Percentiles rank a stretch among this genome's conserved stretches.
Evolutionary conservation across 176 grass and related monocot species (phyloP).

Genomic region (Oryza australiensis): DNA sequence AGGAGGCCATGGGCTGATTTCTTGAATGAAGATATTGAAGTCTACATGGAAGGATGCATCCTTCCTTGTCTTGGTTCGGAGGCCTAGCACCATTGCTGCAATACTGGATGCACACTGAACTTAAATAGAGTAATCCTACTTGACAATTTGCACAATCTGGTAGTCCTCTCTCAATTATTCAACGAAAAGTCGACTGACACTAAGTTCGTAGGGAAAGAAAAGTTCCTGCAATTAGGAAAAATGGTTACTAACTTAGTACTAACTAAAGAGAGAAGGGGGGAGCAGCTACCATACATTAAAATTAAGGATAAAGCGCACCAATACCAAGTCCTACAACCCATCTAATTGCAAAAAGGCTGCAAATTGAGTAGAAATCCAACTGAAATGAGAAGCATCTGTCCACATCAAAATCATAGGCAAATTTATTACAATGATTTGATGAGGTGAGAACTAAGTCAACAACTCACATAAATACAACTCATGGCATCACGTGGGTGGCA

Average conservation of each 20-base stretch:
- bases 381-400: neutral
- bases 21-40: conserved; percentile 82
- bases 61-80: conserved; percentile 78
- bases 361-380: neutral
- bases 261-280: conserved; percentile 15
- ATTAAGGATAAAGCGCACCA: neutral
- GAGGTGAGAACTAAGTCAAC: conserved; percentile 10
- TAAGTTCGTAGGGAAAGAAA: conserved; percentile 20
- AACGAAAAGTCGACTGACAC: conserved; percentile 5
- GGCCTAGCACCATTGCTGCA: conserved; percentile 77
- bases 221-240: conserved; percentile 32
- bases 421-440: conserved; percentile 26
- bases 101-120: conserved; percentile 17
- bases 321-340: neutral
- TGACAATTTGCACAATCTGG: neutral
- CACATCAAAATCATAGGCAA: conserved; percentile 26
- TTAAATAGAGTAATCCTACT: neutral
- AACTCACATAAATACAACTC: conserved; percentile 7
- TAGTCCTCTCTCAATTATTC: conserved; percentile 1
- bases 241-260: neutral
- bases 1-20: conserved; percentile 95
- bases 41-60: conserved; percentile 64
- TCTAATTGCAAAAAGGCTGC: neutral
- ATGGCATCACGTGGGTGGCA: neutral
- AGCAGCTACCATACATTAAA: neutral